phyloP scores from a whole-genome alignment of 2,329 filamentous ascomycete species.

The Cephalotrichum gorgonifer region DNA sequence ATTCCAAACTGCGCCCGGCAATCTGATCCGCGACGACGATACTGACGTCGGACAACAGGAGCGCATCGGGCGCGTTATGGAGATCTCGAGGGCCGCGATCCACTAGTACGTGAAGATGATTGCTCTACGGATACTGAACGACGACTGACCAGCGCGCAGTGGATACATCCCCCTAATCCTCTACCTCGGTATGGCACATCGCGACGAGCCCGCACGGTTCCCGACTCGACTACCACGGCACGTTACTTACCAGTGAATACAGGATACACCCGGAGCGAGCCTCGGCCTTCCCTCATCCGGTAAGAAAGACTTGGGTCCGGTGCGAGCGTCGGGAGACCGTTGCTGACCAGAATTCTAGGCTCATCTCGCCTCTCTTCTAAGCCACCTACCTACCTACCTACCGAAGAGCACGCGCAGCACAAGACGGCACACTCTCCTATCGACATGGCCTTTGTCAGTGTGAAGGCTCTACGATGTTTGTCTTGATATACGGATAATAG shows the following conservation, averaged over 20 bases:
- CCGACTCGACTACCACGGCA: slow-evolving; percentile 1
- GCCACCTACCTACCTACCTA: neutral
- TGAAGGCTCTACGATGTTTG: neutral
- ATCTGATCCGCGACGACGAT: slow-evolving; percentile 2
- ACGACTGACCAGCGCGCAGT: slow-evolving; percentile 39
- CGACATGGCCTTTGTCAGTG: neutral
- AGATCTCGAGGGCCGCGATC: slow-evolving; percentile 83
- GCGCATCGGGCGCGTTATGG: slow-evolving; percentile 94
- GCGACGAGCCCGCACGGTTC: slow-evolving; percentile 12
- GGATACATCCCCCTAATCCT: slow-evolving; percentile 95
- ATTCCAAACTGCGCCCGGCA: slow-evolving; percentile 5
- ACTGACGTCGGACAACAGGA: slow-evolving; percentile 47
- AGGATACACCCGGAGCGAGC: slow-evolving; percentile 93
- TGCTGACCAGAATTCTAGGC: slow-evolving; percentile 24
- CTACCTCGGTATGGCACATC: slow-evolving; percentile 75
- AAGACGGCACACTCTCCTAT: too few relatives aligned
- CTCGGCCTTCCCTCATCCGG: slow-evolving; percentile 63
- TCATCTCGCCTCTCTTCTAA: slow-evolving; percentile 56
- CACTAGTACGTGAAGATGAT: slow-evolving; percentile 98
- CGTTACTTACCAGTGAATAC: slow-evolving; percentile 16
- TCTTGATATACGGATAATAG: neutral
- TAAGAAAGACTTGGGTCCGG: slow-evolving; percentile 18
- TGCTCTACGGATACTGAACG: too few relatives aligned
- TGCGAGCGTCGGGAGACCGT: neutral
- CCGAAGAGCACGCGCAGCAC: neutral